phyloP scores from a whole-genome alignment of 305 asterid species.

The Rubia tinctorum region DNA sequence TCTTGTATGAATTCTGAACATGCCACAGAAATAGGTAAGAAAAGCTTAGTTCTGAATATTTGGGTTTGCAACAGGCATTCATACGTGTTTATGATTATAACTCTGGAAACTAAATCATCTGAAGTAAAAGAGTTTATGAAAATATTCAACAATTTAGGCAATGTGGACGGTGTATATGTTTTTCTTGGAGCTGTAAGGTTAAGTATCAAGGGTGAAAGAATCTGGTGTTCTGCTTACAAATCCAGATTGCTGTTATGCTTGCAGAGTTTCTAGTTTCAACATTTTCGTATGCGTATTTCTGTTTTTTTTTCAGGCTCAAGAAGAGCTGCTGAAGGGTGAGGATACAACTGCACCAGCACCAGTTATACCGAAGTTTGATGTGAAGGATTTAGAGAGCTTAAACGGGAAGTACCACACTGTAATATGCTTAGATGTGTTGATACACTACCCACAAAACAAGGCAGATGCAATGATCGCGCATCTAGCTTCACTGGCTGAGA shows the following conservation, averaged over 20 bases:
- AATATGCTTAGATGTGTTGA: conserved; percentile 84
- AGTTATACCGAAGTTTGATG: conserved; percentile 73
- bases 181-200: not conserved
- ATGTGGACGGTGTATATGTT: not conserved
- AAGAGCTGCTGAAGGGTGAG: conserved; percentile 55
- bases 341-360: conserved; percentile 46
- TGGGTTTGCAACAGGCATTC: not conserved
- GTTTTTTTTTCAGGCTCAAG: conserved; percentile 45
- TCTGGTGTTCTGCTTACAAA: not conserved
- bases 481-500: conserved; percentile 83
- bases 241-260: not conserved
- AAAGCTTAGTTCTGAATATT: not conserved
- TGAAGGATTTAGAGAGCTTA: conserved; percentile 84
- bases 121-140: too few species aligned
- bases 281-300: not conserved
- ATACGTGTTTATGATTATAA: too few species aligned
- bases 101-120: too few species aligned
- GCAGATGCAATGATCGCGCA: conserved; percentile 96
- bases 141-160: not conserved
- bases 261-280: not conserved
- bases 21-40: not conserved
- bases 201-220: not conserved
- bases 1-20: not conserved
- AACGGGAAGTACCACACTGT: conserved; percentile 84
- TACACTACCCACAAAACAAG: conserved; percentile 92